phyloP scores from a whole-genome alignment of 371 early-diverging fungal species.

The Blakeslea trispora region DNA sequence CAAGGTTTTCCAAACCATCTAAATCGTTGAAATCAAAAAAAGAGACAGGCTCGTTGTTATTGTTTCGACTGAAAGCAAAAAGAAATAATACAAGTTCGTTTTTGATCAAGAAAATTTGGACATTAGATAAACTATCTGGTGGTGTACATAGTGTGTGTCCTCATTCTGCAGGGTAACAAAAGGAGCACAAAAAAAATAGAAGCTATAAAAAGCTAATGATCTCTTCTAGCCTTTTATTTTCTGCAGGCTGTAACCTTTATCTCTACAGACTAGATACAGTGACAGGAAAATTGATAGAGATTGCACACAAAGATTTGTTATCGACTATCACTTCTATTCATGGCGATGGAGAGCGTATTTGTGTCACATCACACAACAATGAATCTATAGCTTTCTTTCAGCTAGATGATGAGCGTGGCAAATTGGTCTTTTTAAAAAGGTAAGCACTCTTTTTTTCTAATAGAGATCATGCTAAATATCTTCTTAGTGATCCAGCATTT shows the following conservation, averaged over 20 bases:
- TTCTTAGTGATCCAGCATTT: conserved; percentile 30
- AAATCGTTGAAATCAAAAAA: conserved; percentile 11
- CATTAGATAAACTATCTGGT: conserved; percentile 33
- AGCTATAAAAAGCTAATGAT: neutral
- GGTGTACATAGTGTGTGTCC: conserved; percentile 46
- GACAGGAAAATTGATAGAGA: conserved; percentile 33
- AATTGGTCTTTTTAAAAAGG: conserved; percentile 38
- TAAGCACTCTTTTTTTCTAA: too few species aligned
- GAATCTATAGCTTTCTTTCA: conserved; percentile 36
- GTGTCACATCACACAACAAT: conserved; percentile 38
- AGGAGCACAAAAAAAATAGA: neutral
- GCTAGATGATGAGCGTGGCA: conserved; percentile 21
- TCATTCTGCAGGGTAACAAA: conserved; percentile 47
- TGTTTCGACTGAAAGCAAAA: conserved; percentile 38
- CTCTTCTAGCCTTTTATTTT: conserved; percentile 33
- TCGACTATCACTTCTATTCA: conserved; percentile 41
- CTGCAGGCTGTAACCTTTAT: conserved; percentile 34
- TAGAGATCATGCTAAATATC: too few species aligned
- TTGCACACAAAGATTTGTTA: conserved; percentile 29
- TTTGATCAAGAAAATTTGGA: conserved; percentile 34
- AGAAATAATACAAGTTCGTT: conserved; percentile 8
- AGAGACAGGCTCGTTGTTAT: conserved; percentile 33
- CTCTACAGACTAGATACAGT: conserved; percentile 34
- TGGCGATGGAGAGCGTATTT: conserved; percentile 29
- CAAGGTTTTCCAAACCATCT: conserved; percentile 6